These are phyloP conservation scores for Nitzschia palea DNA, from an alignment of 108 stramenopile genomes.

Conservation along the genomic window DNA sequence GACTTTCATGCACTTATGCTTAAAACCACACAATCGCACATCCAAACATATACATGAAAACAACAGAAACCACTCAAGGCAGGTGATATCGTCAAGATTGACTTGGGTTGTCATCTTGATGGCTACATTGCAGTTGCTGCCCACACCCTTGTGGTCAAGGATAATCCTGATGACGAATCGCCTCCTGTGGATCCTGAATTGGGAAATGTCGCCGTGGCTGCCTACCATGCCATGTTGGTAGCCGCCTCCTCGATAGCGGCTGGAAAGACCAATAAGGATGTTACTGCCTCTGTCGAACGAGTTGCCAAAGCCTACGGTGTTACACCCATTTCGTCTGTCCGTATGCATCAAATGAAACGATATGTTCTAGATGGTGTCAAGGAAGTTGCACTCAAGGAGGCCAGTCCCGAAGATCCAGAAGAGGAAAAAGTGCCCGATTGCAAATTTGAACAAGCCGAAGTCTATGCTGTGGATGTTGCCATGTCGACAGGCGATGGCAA, in stretches of 20 bases:
- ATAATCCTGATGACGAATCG: constrained; percentile 40
- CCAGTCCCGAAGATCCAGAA: constrained; percentile 75
- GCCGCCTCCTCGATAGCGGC: constrained; percentile 88
- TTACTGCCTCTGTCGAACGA: constrained; percentile 88
- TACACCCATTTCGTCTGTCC: constrained; percentile 89
- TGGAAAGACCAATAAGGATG: constrained; percentile 88
- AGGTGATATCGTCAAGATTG: constrained; percentile 99
- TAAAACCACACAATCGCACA: too few relatives aligned
- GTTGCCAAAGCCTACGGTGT: constrained; percentile 96
- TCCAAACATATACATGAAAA: neutral
- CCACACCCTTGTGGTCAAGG: constrained; percentile 92
- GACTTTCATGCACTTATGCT: neutral
- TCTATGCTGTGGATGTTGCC: constrained; percentile 97
- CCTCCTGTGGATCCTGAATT: constrained; percentile 54
- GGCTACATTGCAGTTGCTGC: constrained; percentile 98
- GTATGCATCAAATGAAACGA: constrained; percentile 99
- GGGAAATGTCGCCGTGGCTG: constrained; percentile 91
- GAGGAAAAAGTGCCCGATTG: constrained; percentile 83
- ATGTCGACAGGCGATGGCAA: constrained; percentile 98
- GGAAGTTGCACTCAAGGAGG: constrained; percentile 85
- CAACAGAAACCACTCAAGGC: constrained; percentile 77
- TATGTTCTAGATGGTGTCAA: constrained; percentile 97
- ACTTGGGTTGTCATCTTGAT: constrained; percentile 99
- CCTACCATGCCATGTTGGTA: constrained; percentile 96
- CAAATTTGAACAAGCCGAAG: constrained; percentile 87